Evolutionary conservation across 148 eudicot species (phyloP).

Genomic region (Nyssa sinensis): DNA sequence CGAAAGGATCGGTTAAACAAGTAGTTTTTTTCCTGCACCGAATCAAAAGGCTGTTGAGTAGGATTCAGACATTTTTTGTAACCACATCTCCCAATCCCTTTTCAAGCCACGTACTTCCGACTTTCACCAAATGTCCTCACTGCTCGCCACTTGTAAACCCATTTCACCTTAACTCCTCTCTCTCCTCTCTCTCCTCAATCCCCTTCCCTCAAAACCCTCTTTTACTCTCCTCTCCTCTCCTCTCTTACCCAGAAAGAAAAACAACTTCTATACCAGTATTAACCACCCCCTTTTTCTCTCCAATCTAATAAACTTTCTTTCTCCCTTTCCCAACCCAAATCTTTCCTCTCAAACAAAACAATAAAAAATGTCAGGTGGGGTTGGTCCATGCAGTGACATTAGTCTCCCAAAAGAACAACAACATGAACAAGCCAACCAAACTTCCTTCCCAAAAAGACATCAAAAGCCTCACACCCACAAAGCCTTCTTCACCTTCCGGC

Average conservation of each 20-base stretch:
- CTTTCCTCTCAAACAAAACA: neutral
- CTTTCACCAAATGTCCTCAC: neutral
- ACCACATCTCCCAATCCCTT: neutral
- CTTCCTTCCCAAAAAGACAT: slow-evolving; percentile 5
- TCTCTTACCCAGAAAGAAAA: neutral
- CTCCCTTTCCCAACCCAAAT: neutral
- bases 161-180: neutral
- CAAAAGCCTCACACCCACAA: neutral
- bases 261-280: neutral
- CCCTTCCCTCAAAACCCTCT: neutral
- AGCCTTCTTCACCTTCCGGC: slow-evolving; percentile 39
- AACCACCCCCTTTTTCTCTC: neutral
- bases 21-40: neutral
- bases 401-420: slow-evolving; percentile 34
- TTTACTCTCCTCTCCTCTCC: neutral
- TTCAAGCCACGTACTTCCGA: neutral
- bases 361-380: slow-evolving; percentile 46
- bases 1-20: too few species aligned
- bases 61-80: neutral
- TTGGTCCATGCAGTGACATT: slow-evolving; percentile 41
- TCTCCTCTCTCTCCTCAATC: neutral
- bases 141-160: neutral
- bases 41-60: neutral
- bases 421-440: neutral
- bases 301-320: neutral